These are phyloP conservation scores for Moelleriella libera DNA, from an alignment of 2,329 filamentous ascomycete species.

Conservation along the genomic window DNA sequence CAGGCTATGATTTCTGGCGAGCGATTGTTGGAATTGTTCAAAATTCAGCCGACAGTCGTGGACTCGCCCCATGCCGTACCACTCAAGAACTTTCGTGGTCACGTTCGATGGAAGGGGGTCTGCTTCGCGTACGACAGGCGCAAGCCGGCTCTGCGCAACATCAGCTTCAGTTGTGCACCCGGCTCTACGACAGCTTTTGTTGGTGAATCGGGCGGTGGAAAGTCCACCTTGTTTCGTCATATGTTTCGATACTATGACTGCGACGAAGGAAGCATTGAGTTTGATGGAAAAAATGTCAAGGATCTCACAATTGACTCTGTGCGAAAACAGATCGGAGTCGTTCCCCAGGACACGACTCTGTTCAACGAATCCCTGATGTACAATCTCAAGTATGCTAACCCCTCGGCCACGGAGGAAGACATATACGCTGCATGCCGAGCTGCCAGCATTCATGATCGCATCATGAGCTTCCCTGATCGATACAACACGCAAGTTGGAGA, in stretches of 20 bases:
- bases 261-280: slow-evolving; percentile 61
- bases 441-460: slow-evolving; percentile 86
- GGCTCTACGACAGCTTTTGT: slow-evolving; percentile 94
- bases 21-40: slow-evolving; percentile 88
- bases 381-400: slow-evolving; percentile 82
- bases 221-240: slow-evolving; percentile 90
- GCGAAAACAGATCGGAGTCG: slow-evolving; percentile 80
- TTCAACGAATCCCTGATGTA: slow-evolving; percentile 96
- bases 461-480: slow-evolving; percentile 73
- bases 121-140: slow-evolving; percentile 82
- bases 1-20: slow-evolving; percentile 96
- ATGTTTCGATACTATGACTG: slow-evolving; percentile 96
- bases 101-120: slow-evolving; percentile 78
- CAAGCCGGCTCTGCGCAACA: slow-evolving; percentile 68
- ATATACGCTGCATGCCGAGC: slow-evolving; percentile 71
- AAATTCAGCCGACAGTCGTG: slow-evolving; percentile 82
- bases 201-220: slow-evolving; percentile 91
- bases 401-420: slow-evolving; percentile 64
- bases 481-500: slow-evolving; percentile 88
- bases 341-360: slow-evolving; percentile 88
- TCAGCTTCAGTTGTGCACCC: slow-evolving; percentile 74
- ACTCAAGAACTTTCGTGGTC: slow-evolving; percentile 58
- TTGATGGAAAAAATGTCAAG: slow-evolving; percentile 76
- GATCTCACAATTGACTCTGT: slow-evolving; percentile 89
- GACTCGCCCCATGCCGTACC: slow-evolving; percentile 54